A percentile compares a stretch with the other conserved stretches of the same genome.
phyloP scores from a whole-genome alignment of 768 basidiomycete species.

The Phlegmacium glaucopus region DNA sequence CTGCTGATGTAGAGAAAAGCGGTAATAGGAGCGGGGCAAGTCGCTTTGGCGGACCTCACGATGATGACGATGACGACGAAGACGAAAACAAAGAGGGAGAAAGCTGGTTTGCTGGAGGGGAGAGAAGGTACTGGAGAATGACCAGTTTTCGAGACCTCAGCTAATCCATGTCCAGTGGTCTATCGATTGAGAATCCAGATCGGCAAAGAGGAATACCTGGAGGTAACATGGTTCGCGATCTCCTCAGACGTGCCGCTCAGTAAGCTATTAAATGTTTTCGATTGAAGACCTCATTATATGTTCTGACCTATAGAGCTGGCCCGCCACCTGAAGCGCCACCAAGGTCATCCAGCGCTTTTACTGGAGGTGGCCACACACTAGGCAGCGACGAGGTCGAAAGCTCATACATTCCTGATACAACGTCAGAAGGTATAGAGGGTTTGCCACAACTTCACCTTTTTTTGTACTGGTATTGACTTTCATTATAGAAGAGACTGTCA shows the following conservation, averaged over 20 bases:
- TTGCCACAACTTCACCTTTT: slow-evolving; percentile 1
- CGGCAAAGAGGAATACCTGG: slow-evolving; percentile 43
- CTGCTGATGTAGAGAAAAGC: not conserved
- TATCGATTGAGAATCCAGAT: slow-evolving; percentile 86
- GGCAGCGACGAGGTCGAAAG: slow-evolving; percentile 91
- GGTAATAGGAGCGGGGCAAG: slow-evolving; percentile 11
- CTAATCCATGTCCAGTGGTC: slow-evolving; percentile 51
- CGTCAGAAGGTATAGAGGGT: slow-evolving; percentile 30
- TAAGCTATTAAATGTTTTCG: slow-evolving; percentile 32
- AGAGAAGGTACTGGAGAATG: slow-evolving; percentile 61
- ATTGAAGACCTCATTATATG: not conserved
- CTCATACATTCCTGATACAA: slow-evolving; percentile 71
- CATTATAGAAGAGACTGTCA: slow-evolving; percentile 47
- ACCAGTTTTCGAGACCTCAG: not conserved
- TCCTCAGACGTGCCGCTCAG: slow-evolving; percentile 81
- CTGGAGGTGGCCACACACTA: slow-evolving; percentile 77
- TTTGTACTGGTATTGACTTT: not conserved
- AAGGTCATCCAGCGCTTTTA: slow-evolving; percentile 38
- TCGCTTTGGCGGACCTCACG: slow-evolving; percentile 15
- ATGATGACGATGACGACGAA: slow-evolving; percentile 52
- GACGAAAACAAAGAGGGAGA: slow-evolving; percentile 50
- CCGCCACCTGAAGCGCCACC: slow-evolving; percentile 15
- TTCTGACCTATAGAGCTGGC: slow-evolving; percentile 16
- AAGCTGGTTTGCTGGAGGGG: slow-evolving; percentile 92
- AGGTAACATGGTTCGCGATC: slow-evolving; percentile 60